These are phyloP conservation scores for Naganishia sp. DNA, from an alignment of 1,284 basidiomycete genomes.

Conservation along the genomic window DNA sequence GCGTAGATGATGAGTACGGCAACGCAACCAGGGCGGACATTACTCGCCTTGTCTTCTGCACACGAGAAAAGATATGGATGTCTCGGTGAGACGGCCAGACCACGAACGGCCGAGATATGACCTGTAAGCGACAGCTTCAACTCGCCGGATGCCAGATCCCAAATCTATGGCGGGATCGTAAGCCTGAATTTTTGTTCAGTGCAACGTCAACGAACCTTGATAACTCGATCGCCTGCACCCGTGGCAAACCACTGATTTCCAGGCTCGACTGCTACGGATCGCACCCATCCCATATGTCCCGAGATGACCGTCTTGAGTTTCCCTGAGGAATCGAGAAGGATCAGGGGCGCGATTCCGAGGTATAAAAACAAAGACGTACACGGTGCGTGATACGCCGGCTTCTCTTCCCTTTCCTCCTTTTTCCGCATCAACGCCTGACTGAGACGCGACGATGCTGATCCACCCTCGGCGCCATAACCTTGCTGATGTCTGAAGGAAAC, in stretches of 20 bases:
- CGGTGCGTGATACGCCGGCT: constrained; percentile 90
- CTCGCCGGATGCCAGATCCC: constrained; percentile 95
- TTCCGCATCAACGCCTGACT: constrained; percentile 77
- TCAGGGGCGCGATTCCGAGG: too few species aligned
- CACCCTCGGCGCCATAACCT: constrained; percentile 52
- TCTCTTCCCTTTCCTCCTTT: constrained; percentile 86
- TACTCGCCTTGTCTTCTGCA: constrained; percentile 88
- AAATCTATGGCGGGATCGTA: constrained; percentile 61
- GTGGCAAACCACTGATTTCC: constrained; percentile 99
- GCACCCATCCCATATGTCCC: constrained; percentile 98
- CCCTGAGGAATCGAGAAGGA: constrained; percentile 56
- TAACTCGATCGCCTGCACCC: constrained; percentile 94
- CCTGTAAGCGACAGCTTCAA: constrained; percentile 93
- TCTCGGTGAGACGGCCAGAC: constrained; percentile 83
- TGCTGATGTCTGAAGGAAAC: constrained; percentile 55
- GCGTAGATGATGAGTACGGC: constrained; percentile 6
- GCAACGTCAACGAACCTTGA: constrained; percentile 62
- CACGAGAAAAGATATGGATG: constrained; percentile 98
- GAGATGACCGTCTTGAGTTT: constrained; percentile 96
- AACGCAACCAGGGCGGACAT: too few species aligned
- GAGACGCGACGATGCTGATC: constrained; percentile 60
- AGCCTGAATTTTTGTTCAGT: neutral
- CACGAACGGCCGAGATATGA: constrained; percentile 95
- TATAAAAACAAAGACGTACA: constrained; percentile 50
- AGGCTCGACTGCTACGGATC: constrained; percentile 91